Conservation (phyloP, 108 stramenopile genomes). For the Cyclotella baltica region DNA sequence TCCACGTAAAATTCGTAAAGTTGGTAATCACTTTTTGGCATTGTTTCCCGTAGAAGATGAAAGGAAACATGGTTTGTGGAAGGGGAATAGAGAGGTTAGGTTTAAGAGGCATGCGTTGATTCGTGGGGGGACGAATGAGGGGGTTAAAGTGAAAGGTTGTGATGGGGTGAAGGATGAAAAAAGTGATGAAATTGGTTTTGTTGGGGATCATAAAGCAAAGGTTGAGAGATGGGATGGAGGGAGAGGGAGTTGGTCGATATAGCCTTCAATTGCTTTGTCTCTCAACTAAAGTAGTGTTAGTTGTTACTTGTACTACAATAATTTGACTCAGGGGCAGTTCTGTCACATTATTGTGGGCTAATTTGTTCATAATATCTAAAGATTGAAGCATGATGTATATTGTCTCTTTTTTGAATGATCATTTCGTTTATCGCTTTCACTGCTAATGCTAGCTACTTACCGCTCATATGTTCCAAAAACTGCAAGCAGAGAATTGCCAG, state of each 20-base stretch:
- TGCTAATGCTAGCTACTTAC: too few relatives aligned
- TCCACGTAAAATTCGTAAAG: constrained; percentile 69
- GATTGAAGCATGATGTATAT: too few relatives aligned
- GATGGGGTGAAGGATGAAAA: not conserved
- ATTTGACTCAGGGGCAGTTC: too few relatives aligned
- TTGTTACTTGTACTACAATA: too few relatives aligned
- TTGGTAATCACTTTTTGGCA: constrained; percentile 96
- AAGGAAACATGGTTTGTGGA: not conserved
- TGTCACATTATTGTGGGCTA: too few relatives aligned
- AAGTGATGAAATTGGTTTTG: not conserved
- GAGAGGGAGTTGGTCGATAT: not conserved
- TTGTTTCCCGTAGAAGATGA: constrained; percentile 67
- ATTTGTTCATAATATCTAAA: too few relatives aligned
- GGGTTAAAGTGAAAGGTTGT: not conserved
- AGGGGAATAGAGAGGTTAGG: not conserved
- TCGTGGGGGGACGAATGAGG: constrained; percentile 21
- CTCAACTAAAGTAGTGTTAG: too few relatives aligned
- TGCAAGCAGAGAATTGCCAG: too few relatives aligned
- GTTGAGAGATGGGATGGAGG: constrained; percentile 2
- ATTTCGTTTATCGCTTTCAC: too few relatives aligned
- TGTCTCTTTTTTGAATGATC: too few relatives aligned
- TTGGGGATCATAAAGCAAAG: constrained; percentile 2
- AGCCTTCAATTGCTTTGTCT: too few relatives aligned
- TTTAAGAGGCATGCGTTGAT: constrained; percentile 33
- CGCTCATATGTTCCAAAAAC: too few relatives aligned